Evolutionary conservation across 2,329 filamentous ascomycete species (phyloP), one percentile per base, ranked within the genome.

Genomic region (Stemphylium vesicarium): DNA sequence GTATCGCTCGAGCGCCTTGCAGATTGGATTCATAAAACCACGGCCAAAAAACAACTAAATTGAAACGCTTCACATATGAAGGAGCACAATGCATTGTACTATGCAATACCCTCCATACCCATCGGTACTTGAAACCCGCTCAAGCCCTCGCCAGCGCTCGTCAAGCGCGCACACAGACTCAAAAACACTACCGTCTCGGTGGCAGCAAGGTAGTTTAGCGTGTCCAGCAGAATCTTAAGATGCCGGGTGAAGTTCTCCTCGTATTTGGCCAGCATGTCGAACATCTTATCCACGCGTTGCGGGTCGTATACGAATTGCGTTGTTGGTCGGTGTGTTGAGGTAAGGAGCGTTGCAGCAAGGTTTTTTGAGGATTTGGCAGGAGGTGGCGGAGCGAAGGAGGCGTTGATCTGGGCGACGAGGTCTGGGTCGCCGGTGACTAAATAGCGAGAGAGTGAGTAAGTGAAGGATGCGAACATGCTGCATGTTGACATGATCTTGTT

Each of bases 401-500:
- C 87, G 59, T 84, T 85, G 47, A 81, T 77, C 13, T 78, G 74
- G 33, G 83, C 81, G 18, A 84, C 81, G 38, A 96, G 82, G 69
- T 96, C 91, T 0, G 91, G 88, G 70, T 98, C 93, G 15, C 89
- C 86, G 62, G 90, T 89, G 67, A 92, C 87, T 53, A 99, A 85
- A 70, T 94, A 92, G 59, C 91, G 88, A 10, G 91, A 90, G 36
- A 98, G 85, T 72, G 90, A 93, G 61, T 89, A 88, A 26, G 92
- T 96, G 79, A 96, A 97, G 52, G 89, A 87, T 45, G 93, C 92
- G 75, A 97, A 99, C 80, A 96, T 88, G 57, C 89, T 93, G 80
- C 95, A 98, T 35, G 94, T 96, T 64, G 92, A 91, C 87, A 96
- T 95, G 43, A 99, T 85, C 75, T 98, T 98, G 54, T 93, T 95